Percentiles rank a stretch among this genome's conserved stretches.
These are phyloP conservation scores for Rhizopus stolonifer DNA, from an alignment of 371 early-diverging fungal species.

Conservation along the genomic window DNA sequence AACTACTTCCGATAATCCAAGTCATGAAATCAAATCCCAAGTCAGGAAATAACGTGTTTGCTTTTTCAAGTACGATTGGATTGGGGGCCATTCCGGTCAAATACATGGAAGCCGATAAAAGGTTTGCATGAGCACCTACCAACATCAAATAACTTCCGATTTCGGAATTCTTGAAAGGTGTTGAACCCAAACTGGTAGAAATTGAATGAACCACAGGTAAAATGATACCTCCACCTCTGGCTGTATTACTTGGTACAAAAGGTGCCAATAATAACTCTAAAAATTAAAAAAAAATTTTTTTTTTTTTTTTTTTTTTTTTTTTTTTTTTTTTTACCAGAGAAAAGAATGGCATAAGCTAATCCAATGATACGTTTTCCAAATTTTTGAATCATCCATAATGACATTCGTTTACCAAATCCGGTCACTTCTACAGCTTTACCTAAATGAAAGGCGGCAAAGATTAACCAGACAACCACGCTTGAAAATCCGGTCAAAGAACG, in stretches of 20 bases:
- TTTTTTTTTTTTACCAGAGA: slow-evolving; percentile 43
- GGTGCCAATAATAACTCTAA: slow-evolving; percentile 64
- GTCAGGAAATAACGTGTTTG: slow-evolving; percentile 47
- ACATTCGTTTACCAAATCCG: slow-evolving; percentile 57
- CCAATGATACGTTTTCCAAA: slow-evolving; percentile 60
- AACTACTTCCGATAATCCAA: slow-evolving; percentile 59
- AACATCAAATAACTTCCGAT: slow-evolving; percentile 55
- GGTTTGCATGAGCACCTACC: slow-evolving; percentile 59
- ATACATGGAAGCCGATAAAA: slow-evolving; percentile 67
- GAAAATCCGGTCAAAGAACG: slow-evolving; percentile 60
- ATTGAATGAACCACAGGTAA: slow-evolving; percentile 69
- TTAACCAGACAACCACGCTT: slow-evolving; percentile 65
- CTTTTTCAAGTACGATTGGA: slow-evolving; percentile 61
- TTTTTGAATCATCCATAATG: slow-evolving; percentile 48
- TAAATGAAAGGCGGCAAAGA: slow-evolving; percentile 72
- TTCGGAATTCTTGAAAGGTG: slow-evolving; percentile 31
- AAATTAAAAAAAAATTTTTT: no score
- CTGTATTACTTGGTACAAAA: slow-evolving; percentile 73
- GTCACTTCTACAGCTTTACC: slow-evolving; percentile 67
- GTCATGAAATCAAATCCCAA: slow-evolving; percentile 58
- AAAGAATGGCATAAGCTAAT: slow-evolving; percentile 59
- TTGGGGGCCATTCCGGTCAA: slow-evolving; percentile 74
- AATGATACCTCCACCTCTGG: slow-evolving; percentile 75
- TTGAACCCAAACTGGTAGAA: slow-evolving; percentile 50
- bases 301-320: no score